phyloP scores from a whole-genome alignment of 108 stramenopile species.

The Epithemia pelagica region DNA sequence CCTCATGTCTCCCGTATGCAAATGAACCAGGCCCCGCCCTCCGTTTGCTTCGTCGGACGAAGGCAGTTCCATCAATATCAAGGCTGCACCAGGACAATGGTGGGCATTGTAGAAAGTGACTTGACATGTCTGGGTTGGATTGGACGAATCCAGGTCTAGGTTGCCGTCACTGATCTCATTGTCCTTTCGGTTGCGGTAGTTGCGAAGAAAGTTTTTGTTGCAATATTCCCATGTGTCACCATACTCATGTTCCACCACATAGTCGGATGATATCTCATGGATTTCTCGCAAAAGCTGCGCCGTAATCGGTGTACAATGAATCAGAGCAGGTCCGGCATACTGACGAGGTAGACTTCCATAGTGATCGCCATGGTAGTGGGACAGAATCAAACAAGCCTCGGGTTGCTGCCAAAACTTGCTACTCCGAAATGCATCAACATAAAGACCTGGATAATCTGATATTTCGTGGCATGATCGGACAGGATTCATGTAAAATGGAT shows the following conservation, averaged over 20 bases:
- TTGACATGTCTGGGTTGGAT: conserved; percentile 7
- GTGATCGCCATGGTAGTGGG: conserved; percentile 62
- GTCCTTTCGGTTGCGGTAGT: neutral
- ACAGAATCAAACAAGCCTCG: conserved; percentile 31
- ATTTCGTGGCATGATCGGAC: conserved; percentile 35
- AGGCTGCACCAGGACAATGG: conserved; percentile 67
- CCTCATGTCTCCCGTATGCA: conserved; percentile 70
- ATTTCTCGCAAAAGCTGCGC: conserved; percentile 33
- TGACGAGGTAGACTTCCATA: conserved; percentile 38
- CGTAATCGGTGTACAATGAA: conserved; percentile 61
- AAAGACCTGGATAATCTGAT: conserved; percentile 28
- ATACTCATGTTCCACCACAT: conserved; percentile 44
- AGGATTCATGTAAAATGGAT: conserved; percentile 26
- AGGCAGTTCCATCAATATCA: conserved; percentile 37
- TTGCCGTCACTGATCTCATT: neutral
- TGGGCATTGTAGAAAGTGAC: conserved; percentile 69
- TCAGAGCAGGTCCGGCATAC: conserved; percentile 43
- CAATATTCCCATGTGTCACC: conserved; percentile 27
- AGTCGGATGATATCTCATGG: conserved; percentile 31
- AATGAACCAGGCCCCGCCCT: conserved; percentile 30
- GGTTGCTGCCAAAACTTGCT: conserved; percentile 19
- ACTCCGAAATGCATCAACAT: conserved; percentile 49
- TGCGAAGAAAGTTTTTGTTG: too few relatives aligned
- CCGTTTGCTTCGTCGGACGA: too few relatives aligned
- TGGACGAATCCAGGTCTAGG: neutral